Conservation (phyloP, 176 grass and related monocot species). For the Calamus simplicifolius region DNA sequence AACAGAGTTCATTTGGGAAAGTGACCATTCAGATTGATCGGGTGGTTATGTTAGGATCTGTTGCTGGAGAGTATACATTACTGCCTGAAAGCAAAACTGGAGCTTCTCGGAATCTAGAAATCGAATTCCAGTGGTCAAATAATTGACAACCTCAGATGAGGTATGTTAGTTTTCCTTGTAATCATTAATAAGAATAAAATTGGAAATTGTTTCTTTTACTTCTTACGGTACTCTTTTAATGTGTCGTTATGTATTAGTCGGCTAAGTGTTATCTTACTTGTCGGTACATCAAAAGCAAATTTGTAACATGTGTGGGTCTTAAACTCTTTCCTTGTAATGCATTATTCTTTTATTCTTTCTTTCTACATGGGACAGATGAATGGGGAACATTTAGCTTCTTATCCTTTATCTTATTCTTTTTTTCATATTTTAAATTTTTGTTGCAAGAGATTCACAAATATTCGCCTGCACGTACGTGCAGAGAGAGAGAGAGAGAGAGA, state of each 20-base stretch:
- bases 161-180: constrained; percentile 26
- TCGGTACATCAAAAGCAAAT: constrained; percentile 21
- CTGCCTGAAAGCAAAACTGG: constrained; percentile 96
- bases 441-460: too few species aligned
- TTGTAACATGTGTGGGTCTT: constrained; percentile 21
- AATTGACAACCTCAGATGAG: constrained; percentile 46
- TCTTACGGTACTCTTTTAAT: constrained; percentile 8
- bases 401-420: too few species aligned
- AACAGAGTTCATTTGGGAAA: constrained; percentile 95
- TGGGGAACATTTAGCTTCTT: too few species aligned
- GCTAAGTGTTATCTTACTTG: constrained; percentile 40
- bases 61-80: constrained; percentile 82
- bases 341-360: constrained; percentile 34
- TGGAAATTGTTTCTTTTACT: constrained; percentile 22
- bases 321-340: constrained; percentile 22
- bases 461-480: too few species aligned
- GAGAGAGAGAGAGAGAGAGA: too few species aligned
- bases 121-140: constrained; percentile 99
- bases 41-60: constrained; percentile 94
- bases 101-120: constrained; percentile 87
- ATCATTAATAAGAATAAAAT: constrained; percentile 27
- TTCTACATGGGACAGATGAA: neutral
- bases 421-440: too few species aligned
- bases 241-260: constrained; percentile 52
- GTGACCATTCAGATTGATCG: constrained; percentile 96